A percentile compares a stretch with the other conserved stretches of the same genome.
These are phyloP conservation scores for Melaleuca alternifolia DNA, from an alignment of 345 rosid species.

Conservation along the genomic window DNA sequence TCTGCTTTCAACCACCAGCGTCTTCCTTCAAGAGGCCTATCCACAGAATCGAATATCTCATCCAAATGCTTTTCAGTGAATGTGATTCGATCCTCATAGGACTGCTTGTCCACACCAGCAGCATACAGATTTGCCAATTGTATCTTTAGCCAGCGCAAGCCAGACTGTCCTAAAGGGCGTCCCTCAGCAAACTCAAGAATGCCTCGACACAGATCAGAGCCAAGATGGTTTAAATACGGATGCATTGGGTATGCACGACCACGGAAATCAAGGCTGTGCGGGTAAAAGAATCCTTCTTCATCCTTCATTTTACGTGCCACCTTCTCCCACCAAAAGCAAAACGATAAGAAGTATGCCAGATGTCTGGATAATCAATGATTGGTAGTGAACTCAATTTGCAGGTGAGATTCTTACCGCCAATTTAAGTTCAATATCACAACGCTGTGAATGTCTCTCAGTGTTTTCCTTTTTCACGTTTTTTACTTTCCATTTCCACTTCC, in stretches of 20 bases:
- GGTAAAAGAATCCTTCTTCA: slow-evolving; percentile 91
- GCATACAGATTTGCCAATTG: slow-evolving; percentile 91
- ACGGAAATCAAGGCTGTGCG: slow-evolving; percentile 95
- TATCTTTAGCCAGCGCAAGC: slow-evolving; percentile 89
- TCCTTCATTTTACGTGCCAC: slow-evolving; percentile 92
- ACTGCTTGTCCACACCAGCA: slow-evolving; percentile 92
- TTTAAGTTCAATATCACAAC: slow-evolving; percentile 89
- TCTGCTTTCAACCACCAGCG: slow-evolving; percentile 98
- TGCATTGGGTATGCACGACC: slow-evolving; percentile 99
- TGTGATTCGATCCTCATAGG: slow-evolving; percentile 67
- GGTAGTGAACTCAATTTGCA: background rate
- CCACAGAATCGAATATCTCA: slow-evolving; percentile 91
- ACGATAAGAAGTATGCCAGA: background rate
- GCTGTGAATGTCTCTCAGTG: slow-evolving; percentile 84
- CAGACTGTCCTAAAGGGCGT: slow-evolving; percentile 75
- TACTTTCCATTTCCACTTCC: slow-evolving; percentile 85
- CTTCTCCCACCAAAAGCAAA: slow-evolving; percentile 26
- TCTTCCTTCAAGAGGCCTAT: slow-evolving; percentile 85
- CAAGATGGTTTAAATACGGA: slow-evolving; percentile 95
- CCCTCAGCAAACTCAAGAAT: slow-evolving; percentile 95
- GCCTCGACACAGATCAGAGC: slow-evolving; percentile 97
- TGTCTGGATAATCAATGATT: background rate
- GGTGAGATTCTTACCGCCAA: slow-evolving; percentile 63
- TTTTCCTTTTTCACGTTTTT: slow-evolving; percentile 59
- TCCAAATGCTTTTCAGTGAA: slow-evolving; percentile 81